Percentiles rank a stretch among this genome's conserved stretches.
These are phyloP conservation scores for Clonostachys sp. DNA, from an alignment of 2,329 filamentous ascomycete genomes.

Conservation along the genomic window DNA sequence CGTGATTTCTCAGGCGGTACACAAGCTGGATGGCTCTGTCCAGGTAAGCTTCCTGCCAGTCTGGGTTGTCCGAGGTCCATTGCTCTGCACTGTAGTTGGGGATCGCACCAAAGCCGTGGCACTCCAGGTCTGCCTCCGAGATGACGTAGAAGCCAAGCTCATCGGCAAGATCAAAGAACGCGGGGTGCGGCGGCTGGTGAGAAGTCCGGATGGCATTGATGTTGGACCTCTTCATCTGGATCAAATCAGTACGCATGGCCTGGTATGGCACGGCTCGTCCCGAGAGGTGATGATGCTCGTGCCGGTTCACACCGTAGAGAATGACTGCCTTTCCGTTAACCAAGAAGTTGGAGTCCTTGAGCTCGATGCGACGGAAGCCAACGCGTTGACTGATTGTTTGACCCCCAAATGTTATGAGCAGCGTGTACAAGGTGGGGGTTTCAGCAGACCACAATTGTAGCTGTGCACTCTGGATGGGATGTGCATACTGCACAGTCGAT, in stretches of 20 bases:
- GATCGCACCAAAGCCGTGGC: constrained; percentile 45
- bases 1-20: constrained; percentile 65
- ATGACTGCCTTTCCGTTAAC: constrained; percentile 60
- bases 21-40: constrained; percentile 64
- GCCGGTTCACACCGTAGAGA: constrained; percentile 62
- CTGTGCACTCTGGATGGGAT: background rate
- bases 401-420: constrained; percentile 26
- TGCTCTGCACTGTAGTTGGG: constrained; percentile 30
- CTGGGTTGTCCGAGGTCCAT: constrained; percentile 56
- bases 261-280: constrained; percentile 60
- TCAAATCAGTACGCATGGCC: constrained; percentile 56
- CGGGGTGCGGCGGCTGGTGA: constrained; percentile 61
- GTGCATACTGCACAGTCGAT: background rate
- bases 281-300: constrained; percentile 63
- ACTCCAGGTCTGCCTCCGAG: constrained; percentile 45
- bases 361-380: constrained; percentile 61
- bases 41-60: constrained; percentile 60
- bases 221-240: constrained; percentile 67
- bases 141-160: constrained; percentile 61
- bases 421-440: constrained; percentile 56
- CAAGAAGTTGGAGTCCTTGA: constrained; percentile 52
- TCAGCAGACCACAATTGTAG: constrained; percentile 57
- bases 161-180: constrained; percentile 55
- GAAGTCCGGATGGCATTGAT: constrained; percentile 67
- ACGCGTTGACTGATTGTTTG: constrained; percentile 47